A percentile compares a stretch with the other conserved stretches of the same genome.
Evolutionary conservation across 1,139 yeast species (phyloP).

Genomic region (Hanseniaspora gamundiae): DNA sequence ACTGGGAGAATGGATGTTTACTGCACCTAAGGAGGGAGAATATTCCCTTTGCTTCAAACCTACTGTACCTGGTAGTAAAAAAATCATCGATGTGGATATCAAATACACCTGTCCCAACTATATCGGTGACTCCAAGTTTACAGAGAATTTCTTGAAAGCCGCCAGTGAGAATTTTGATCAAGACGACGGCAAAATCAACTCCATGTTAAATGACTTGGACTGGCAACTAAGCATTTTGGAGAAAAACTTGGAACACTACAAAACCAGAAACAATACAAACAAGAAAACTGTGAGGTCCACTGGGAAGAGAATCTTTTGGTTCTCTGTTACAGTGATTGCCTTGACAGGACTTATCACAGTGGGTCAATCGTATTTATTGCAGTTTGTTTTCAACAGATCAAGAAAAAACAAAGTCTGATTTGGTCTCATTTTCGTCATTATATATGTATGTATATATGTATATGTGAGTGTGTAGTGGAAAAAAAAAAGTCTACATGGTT

Average conservation of each 20-base stretch:
- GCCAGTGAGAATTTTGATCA: constrained; percentile 44
- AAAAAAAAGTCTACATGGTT: too few species aligned
- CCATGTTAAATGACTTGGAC: constrained; percentile 48
- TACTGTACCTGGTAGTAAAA: constrained; percentile 76
- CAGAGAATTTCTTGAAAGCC: constrained; percentile 8
- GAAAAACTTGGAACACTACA: constrained; percentile 66
- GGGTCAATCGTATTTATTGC: constrained; percentile 73
- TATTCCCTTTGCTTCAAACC: constrained; percentile 87
- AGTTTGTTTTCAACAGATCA: constrained; percentile 74
- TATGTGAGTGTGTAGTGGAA: too few species aligned
- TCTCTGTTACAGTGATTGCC: constrained; percentile 68
- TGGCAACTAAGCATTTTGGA: constrained; percentile 51
- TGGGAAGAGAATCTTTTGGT: constrained; percentile 74
- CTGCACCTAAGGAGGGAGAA: constrained; percentile 64
- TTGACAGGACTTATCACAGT: constrained; percentile 80
- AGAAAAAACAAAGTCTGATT: constrained; percentile 62
- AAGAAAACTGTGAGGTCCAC: constrained; percentile 86
- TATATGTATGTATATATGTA: background rate
- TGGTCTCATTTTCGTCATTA: too few species aligned
- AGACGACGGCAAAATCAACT: constrained; percentile 32
- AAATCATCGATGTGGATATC: constrained; percentile 82
- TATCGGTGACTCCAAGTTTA: constrained; percentile 35
- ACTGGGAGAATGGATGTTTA: constrained; percentile 76
- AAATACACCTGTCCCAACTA: constrained; percentile 35
- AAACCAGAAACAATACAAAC: constrained; percentile 85